Percentiles rank a stretch among this genome's conserved stretches.
phyloP scores from a whole-genome alignment of 345 rosid genomes.

The Citrus reticulata region DNA sequence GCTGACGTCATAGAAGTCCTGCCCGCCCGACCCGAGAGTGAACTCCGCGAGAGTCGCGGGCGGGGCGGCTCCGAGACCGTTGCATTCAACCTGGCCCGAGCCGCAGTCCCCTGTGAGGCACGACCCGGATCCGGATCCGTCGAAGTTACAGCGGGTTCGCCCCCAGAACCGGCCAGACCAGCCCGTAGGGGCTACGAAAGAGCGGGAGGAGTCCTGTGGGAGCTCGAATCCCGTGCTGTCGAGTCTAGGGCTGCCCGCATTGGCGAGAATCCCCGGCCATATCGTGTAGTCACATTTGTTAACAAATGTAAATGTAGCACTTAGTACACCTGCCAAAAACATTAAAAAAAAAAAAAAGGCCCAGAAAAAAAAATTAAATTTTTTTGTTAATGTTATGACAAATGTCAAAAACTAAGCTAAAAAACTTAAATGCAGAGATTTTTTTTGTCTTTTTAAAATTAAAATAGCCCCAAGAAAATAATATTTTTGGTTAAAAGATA shows the following conservation, averaged over 20 bases:
- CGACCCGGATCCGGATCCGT: constrained; percentile 49
- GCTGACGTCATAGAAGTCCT: constrained; percentile 91
- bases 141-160: constrained; percentile 64
- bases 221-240: constrained; percentile 66
- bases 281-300: constrained; percentile 54
- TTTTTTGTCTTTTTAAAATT: no score
- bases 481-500: neutral
- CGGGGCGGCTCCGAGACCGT: constrained; percentile 74
- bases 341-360: neutral
- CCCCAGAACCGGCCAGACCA: constrained; percentile 92
- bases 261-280: constrained; percentile 79
- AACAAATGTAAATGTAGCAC: constrained; percentile 60
- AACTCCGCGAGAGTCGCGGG: constrained; percentile 88
- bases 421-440: neutral
- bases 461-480: neutral
- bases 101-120: constrained; percentile 79
- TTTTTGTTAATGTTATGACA: neutral
- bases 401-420: neutral
- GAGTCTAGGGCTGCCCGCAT: constrained; percentile 56
- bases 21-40: constrained; percentile 74
- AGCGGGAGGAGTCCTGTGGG: constrained; percentile 49
- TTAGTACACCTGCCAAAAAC: constrained; percentile 6
- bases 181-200: constrained; percentile 65
- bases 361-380: neutral
- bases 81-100: constrained; percentile 61